Conservation (phyloP, 768 basidiomycete genomes). For the Suillus clintonianus region DNA sequence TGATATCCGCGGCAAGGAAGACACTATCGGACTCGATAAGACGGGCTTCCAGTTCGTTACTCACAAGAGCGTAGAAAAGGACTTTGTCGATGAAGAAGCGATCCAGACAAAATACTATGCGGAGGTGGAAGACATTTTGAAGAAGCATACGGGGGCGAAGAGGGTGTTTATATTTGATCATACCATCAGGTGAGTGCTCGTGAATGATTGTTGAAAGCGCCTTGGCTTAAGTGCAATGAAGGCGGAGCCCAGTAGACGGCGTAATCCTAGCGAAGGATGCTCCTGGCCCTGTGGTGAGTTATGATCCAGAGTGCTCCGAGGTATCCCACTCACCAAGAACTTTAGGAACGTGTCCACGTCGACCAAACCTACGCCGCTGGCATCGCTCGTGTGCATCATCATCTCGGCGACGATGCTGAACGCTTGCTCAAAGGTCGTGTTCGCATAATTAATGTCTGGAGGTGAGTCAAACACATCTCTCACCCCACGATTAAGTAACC, state of each 20-base stretch:
- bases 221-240: background rate
- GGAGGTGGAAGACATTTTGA: slow-evolving; percentile 45
- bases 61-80: slow-evolving; percentile 35
- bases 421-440: slow-evolving; percentile 41
- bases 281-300: slow-evolving; percentile 38
- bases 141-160: slow-evolving; percentile 39
- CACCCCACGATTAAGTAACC: background rate
- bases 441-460: slow-evolving; percentile 51
- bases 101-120: slow-evolving; percentile 42
- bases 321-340: background rate
- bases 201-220: background rate
- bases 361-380: slow-evolving; percentile 44
- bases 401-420: slow-evolving; percentile 43
- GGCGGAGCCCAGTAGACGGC: background rate
- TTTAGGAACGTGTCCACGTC: slow-evolving; percentile 43
- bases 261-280: background rate
- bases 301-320: background rate
- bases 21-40: slow-evolving; percentile 34
- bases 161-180: slow-evolving; percentile 48
- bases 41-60: slow-evolving; percentile 48
- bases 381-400: slow-evolving; percentile 38
- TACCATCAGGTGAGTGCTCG: slow-evolving; percentile 37
- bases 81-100: slow-evolving; percentile 40
- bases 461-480: slow-evolving; percentile 15
- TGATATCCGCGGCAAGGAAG: slow-evolving; percentile 34